Evolutionary conservation across 2,329 filamentous ascomycete genomes (phyloP).

Genomic region (Apiospora malaysiana): DNA sequence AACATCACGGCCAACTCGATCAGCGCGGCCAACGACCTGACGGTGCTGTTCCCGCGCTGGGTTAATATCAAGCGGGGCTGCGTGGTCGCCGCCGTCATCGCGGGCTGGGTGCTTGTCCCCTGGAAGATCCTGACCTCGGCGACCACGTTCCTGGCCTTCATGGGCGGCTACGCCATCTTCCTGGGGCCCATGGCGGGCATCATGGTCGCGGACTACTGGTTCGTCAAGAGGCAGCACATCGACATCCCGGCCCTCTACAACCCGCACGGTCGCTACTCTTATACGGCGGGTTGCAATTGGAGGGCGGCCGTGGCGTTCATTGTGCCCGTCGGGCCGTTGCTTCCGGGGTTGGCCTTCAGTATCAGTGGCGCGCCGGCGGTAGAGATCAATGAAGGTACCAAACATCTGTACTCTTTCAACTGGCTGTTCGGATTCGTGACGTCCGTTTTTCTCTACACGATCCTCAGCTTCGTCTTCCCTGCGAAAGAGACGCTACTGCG

Average conservation of each 20-base stretch:
- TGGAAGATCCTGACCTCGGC: constrained; percentile 71
- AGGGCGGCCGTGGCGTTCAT: constrained; percentile 62
- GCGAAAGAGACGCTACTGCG: constrained; percentile 54
- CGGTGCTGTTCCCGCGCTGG: constrained; percentile 57
- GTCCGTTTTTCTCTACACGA: constrained; percentile 61
- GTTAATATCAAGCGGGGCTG: constrained; percentile 63
- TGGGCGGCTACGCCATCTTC: constrained; percentile 66
- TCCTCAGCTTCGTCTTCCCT: constrained; percentile 54
- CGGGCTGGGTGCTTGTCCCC: constrained; percentile 64
- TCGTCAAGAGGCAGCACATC: constrained; percentile 58
- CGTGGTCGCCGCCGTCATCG: constrained; percentile 58
- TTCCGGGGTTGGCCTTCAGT: constrained; percentile 59
- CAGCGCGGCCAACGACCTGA: constrained; percentile 61
- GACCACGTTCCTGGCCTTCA: constrained; percentile 65
- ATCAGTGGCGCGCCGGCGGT: constrained; percentile 41
- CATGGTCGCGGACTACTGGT: constrained; percentile 65
- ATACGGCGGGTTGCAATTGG: constrained; percentile 60
- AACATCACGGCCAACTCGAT: constrained; percentile 64
- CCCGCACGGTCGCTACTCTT: constrained; percentile 51
- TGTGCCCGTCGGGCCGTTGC: constrained; percentile 59
- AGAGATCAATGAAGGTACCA: constrained; percentile 48
- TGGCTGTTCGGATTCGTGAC: constrained; percentile 67
- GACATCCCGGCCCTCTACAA: constrained; percentile 47
- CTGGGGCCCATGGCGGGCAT: constrained; percentile 68
- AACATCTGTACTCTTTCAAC: constrained; percentile 67